phyloP scores from a whole-genome alignment of 345 rosid genomes.

The Salix exigua region DNA sequence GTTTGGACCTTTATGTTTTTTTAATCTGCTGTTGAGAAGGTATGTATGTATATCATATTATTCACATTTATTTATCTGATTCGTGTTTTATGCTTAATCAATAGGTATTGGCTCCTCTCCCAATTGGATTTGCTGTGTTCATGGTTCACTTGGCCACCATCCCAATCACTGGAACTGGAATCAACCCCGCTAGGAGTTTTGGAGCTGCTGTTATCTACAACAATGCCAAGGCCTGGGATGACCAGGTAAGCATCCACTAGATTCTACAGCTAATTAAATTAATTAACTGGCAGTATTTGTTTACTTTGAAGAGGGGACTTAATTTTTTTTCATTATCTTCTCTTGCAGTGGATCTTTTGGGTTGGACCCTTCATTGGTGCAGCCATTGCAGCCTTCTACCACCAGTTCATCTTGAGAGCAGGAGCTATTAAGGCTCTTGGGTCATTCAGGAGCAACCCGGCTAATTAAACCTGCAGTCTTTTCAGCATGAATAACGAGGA shows the following conservation, averaged over 20 bases:
- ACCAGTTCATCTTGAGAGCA: slow-evolving; percentile 78
- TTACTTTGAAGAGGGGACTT: neutral
- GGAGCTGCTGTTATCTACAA: slow-evolving; percentile 78
- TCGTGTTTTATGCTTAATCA: neutral
- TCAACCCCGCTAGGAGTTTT: slow-evolving; percentile 83
- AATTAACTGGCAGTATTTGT: neutral
- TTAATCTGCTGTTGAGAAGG: neutral
- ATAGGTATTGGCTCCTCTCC: slow-evolving; percentile 80
- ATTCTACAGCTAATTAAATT: neutral
- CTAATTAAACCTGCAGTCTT: slow-evolving; percentile 21
- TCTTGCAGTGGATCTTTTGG: slow-evolving; percentile 79
- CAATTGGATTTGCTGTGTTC: slow-evolving; percentile 90
- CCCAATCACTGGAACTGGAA: slow-evolving; percentile 85
- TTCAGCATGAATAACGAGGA: neutral
- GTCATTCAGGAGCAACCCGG: slow-evolving; percentile 77
- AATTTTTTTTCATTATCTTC: neutral
- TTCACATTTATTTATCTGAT: neutral
- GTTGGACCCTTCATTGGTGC: slow-evolving; percentile 88
- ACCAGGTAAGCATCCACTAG: slow-evolving; percentile 42
- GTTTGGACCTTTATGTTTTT: neutral
- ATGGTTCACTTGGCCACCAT: slow-evolving; percentile 90
- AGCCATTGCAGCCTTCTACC: slow-evolving; percentile 82
- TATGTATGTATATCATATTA: neutral
- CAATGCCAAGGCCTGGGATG: slow-evolving; percentile 58
- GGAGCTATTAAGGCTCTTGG: slow-evolving; percentile 78